Evolutionary conservation across 1,139 yeast species (phyloP).

Genomic region (Nakaseomyces nivariensis): DNA sequence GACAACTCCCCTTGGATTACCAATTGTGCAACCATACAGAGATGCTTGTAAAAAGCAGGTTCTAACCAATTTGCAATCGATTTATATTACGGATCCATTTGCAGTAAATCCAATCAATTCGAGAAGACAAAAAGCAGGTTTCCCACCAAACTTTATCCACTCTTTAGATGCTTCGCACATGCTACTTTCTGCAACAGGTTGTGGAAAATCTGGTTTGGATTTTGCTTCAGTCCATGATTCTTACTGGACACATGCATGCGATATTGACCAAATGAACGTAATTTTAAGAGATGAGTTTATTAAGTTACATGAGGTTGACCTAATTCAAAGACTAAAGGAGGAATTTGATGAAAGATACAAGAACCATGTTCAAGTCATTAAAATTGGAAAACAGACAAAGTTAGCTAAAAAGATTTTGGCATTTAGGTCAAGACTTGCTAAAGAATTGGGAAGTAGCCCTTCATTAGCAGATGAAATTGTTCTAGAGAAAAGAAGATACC

Average conservation of each 20-base stretch:
- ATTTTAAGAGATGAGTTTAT: slow-evolving; percentile 73
- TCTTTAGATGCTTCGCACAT: slow-evolving; percentile 95
- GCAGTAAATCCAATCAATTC: slow-evolving; percentile 74
- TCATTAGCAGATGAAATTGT: slow-evolving; percentile 66
- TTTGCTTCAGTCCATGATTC: slow-evolving; percentile 98
- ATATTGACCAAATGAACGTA: slow-evolving; percentile 64
- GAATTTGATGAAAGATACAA: slow-evolving; percentile 78
- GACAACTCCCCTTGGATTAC: slow-evolving; percentile 92
- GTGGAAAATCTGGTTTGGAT: slow-evolving; percentile 55
- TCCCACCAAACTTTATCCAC: slow-evolving; percentile 94
- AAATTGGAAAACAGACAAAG: slow-evolving; percentile 43
- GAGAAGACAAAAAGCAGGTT: slow-evolving; percentile 83
- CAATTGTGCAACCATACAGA: slow-evolving; percentile 95
- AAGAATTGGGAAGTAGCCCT: slow-evolving; percentile 46
- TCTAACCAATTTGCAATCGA: slow-evolving; percentile 71
- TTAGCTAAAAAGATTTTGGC: slow-evolving; percentile 43
- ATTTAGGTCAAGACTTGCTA: slow-evolving; percentile 42
- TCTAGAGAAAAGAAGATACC: slow-evolving; percentile 56
- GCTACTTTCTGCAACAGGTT: slow-evolving; percentile 78
- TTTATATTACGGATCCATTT: slow-evolving; percentile 75
- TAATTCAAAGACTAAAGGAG: slow-evolving; percentile 56
- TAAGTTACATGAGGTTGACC: slow-evolving; percentile 60
- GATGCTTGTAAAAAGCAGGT: slow-evolving; percentile 53
- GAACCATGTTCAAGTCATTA: slow-evolving; percentile 54
- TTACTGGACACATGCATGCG: slow-evolving; percentile 95